A percentile compares a stretch with the other conserved stretches of the same genome.
Conservation (phyloP, 306 rosid species). For the Rosa multiflora region DNA sequence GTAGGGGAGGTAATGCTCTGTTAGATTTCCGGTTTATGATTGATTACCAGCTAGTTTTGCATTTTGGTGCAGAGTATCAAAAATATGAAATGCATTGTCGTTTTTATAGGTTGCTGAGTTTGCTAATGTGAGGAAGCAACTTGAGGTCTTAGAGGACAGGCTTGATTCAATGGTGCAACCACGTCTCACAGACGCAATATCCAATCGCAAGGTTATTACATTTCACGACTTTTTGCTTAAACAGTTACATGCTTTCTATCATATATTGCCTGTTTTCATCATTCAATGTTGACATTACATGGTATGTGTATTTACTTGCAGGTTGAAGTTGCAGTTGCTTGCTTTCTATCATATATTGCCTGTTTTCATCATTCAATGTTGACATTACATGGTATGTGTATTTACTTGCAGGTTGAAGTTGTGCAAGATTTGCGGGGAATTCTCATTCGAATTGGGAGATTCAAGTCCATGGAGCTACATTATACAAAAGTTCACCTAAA, state of each 20-base stretch:
- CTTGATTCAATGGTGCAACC: constrained; percentile 96
- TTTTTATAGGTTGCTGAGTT: constrained; percentile 87
- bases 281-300: background rate
- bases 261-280: background rate
- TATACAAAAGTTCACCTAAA: constrained; percentile 92
- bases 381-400: background rate
- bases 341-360: background rate
- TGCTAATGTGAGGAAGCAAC: constrained; percentile 96
- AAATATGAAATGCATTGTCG: background rate
- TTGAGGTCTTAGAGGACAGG: constrained; percentile 97
- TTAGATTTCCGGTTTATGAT: constrained; percentile 1
- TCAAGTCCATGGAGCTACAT: constrained; percentile 87
- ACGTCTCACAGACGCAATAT: constrained; percentile 85
- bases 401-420: constrained; percentile 61
- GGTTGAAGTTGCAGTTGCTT: constrained; percentile 59
- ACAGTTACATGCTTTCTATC: background rate
- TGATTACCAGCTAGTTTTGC: constrained; percentile 3
- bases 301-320: constrained; percentile 28
- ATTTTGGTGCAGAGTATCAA: too few relatives aligned
- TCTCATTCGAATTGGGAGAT: constrained; percentile 97
- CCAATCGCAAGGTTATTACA: constrained; percentile 75
- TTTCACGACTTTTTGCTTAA: constrained; percentile 4
- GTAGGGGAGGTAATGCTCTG: constrained; percentile 80
- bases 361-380: too few relatives aligned
- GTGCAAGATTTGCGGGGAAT: constrained; percentile 89